Evolutionary conservation across 306 rosid species (phyloP).

Genomic region (Sophora flavescens): DNA sequence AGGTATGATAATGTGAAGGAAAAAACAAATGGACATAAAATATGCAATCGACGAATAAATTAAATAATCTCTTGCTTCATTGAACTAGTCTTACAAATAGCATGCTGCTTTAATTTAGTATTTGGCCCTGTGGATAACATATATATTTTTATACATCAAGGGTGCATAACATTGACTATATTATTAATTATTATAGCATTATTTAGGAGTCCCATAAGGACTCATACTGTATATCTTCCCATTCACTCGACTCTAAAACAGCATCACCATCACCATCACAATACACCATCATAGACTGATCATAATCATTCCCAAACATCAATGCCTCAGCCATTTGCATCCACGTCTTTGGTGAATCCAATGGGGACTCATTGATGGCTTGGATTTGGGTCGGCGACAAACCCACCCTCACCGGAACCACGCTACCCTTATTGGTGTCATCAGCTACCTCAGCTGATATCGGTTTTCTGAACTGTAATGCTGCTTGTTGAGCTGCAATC

Average conservation of each 20-base stretch:
- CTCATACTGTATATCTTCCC: constrained; percentile 58
- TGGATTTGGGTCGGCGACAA: constrained; percentile 79
- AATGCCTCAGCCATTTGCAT: constrained; percentile 73
- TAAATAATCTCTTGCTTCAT: constrained; percentile 16
- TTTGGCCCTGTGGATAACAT: neutral
- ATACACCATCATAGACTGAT: constrained; percentile 41
- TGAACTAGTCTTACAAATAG: constrained; percentile 34
- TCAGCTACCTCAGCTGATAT: neutral
- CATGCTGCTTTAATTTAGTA: constrained; percentile 14
- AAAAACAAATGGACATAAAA: constrained; percentile 3
- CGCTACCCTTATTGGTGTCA: neutral
- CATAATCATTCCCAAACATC: constrained; percentile 48
- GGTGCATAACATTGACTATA: neutral
- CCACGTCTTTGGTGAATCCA: constrained; percentile 94
- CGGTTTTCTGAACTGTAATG: constrained; percentile 48
- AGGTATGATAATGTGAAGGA: neutral
- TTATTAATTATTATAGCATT: neutral
- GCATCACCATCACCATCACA: neutral
- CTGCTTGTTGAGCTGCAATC: constrained; percentile 82
- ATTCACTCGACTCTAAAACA: constrained; percentile 42
- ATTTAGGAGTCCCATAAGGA: constrained; percentile 63
- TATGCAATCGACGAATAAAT: constrained; percentile 1
- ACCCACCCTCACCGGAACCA: constrained; percentile 58
- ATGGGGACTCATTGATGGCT: constrained; percentile 87
- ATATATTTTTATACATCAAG: neutral